These are phyloP conservation scores for Dichotomocladium elegans DNA, from an alignment of 371 early-diverging fungal genomes.

Conservation along the genomic window DNA sequence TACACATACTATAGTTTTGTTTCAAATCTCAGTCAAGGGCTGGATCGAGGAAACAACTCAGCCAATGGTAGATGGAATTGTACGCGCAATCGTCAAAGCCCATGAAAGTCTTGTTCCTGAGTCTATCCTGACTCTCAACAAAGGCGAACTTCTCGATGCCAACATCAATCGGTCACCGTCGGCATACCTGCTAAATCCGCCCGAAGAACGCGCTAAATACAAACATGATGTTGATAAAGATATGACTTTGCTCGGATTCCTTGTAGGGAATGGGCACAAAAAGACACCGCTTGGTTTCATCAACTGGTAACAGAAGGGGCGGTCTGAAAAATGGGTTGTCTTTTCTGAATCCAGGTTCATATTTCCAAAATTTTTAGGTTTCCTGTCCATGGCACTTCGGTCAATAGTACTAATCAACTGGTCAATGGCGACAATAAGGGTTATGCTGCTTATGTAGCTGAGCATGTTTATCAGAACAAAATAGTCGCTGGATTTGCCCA, in stretches of 20 bases:
- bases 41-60: slow-evolving; percentile 49
- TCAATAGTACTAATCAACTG: slow-evolving; percentile 51
- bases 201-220: slow-evolving; percentile 49
- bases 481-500: slow-evolving; percentile 67
- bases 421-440: slow-evolving; percentile 73
- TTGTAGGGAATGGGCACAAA: no score
- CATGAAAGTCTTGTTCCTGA: slow-evolving; percentile 46
- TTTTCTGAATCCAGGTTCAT: no score
- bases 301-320: slow-evolving; percentile 31
- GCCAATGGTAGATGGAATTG: slow-evolving; percentile 58
- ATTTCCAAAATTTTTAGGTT: slow-evolving; percentile 42
- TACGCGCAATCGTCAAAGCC: slow-evolving; percentile 50
- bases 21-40: slow-evolving; percentile 39
- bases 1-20: slow-evolving; percentile 34
- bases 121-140: slow-evolving; percentile 19
- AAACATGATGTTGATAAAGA: slow-evolving; percentile 52
- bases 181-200: slow-evolving; percentile 59
- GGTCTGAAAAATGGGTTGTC: neutral
- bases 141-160: slow-evolving; percentile 44
- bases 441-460: slow-evolving; percentile 54
- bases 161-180: slow-evolving; percentile 59
- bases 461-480: slow-evolving; percentile 27
- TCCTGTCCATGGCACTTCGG: slow-evolving; percentile 63
- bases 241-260: slow-evolving; percentile 47
- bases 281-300: slow-evolving; percentile 31